A percentile compares a stretch with the other conserved stretches of the same genome.
Evolutionary conservation across 163 green algal species (phyloP).

Genomic region (Prototheca cutis): DNA sequence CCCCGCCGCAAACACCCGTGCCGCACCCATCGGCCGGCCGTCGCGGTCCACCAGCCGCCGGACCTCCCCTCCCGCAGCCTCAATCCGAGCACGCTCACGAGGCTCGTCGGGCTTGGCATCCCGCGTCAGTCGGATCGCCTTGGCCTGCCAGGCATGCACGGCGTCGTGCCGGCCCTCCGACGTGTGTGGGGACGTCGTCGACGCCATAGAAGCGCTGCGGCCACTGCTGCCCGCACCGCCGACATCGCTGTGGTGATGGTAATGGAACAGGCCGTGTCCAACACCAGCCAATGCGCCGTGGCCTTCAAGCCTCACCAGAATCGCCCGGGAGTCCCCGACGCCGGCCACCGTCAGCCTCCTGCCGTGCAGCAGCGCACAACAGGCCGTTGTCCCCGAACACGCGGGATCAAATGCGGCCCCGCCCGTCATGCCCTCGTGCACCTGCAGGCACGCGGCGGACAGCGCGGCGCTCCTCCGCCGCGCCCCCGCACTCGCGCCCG

Average conservation of each 20-base stretch:
- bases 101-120: constrained; percentile 75
- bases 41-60: constrained; percentile 11
- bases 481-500: constrained; percentile 7
- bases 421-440: constrained; percentile 7
- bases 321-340: constrained; percentile 32
- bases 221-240: too few species aligned
- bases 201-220: too few species aligned
- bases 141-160: constrained; percentile 31
- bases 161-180: too few species aligned
- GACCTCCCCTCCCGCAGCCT: constrained; percentile 66
- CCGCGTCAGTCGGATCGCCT: constrained; percentile 38
- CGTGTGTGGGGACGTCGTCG: too few species aligned
- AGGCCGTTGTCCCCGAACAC: constrained; percentile 30
- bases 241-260: constrained; percentile 2
- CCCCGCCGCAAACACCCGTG: constrained; percentile 56
- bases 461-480: constrained; percentile 2
- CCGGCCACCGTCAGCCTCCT: constrained; percentile 9
- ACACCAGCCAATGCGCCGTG: neutral
- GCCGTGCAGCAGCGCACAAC: constrained; percentile 20
- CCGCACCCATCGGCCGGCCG: constrained; percentile 13
- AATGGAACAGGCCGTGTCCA: neutral
- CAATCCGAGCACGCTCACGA: constrained; percentile 59
- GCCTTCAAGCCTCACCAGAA: constrained; percentile 24
- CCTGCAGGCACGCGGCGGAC: constrained; percentile 8
- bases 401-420: constrained; percentile 17